Evolutionary conservation across 2,329 filamentous ascomycete species (phyloP).

Genomic region (Monosporascus sp.): DNA sequence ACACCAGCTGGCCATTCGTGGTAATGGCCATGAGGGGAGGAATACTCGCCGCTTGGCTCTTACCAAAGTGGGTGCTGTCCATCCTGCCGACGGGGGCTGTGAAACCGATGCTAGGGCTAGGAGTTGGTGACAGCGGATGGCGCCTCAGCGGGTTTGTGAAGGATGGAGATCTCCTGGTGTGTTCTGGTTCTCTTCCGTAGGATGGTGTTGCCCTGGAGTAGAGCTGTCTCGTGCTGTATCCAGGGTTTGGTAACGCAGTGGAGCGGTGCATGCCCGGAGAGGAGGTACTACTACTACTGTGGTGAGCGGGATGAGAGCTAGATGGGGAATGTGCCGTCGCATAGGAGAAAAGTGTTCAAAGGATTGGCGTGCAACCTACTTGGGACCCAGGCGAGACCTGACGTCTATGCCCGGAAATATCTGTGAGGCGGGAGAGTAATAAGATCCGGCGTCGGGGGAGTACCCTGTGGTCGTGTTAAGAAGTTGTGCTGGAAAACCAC

Average conservation of each 20-base stretch:
- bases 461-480: slow-evolving; percentile 44
- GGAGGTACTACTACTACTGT: slow-evolving; percentile 39
- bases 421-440: slow-evolving; percentile 41
- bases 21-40: slow-evolving; percentile 49
- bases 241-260: slow-evolving; percentile 47
- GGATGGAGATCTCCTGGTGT: slow-evolving; percentile 47
- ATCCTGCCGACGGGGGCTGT: slow-evolving; percentile 40
- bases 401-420: slow-evolving; percentile 47
- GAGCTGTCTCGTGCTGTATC: slow-evolving; percentile 47
- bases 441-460: slow-evolving; percentile 42
- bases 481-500: slow-evolving; percentile 45
- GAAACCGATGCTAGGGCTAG: slow-evolving; percentile 42
- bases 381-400: slow-evolving; percentile 49
- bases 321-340: slow-evolving; percentile 8
- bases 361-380: slow-evolving; percentile 38
- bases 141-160: slow-evolving; percentile 43
- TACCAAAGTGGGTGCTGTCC: slow-evolving; percentile 40
- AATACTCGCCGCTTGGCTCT: slow-evolving; percentile 36
- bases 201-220: slow-evolving; percentile 47
- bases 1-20: slow-evolving; percentile 56
- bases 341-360: slow-evolving; percentile 5
- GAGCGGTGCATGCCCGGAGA: slow-evolving; percentile 52
- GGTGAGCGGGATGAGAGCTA: slow-evolving; percentile 28
- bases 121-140: slow-evolving; percentile 48
- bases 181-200: slow-evolving; percentile 43